Base-by-base conservation (phyloP, 768 basidiomycete species). In the Kwoniella sp. region DNA sequence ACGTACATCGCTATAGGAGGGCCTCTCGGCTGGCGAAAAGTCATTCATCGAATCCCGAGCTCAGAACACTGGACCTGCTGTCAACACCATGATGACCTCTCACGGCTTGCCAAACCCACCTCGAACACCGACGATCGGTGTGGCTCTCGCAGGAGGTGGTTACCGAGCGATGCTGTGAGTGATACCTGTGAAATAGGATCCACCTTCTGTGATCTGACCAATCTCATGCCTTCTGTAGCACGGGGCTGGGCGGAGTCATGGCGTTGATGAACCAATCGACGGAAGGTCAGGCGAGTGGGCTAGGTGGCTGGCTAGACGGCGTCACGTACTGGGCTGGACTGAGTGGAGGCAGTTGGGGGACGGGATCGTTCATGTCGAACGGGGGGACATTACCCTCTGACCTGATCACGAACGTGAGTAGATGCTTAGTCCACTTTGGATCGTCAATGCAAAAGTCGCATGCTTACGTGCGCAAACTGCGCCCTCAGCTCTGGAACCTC, bases 81-180 rank as follows among this genome's bases (percentile, higher is more conserved):
- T 77, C 61, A 68, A 70, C 28, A 63, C 62, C 8, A 68, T 69
- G 61, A 56, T 72, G 48, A 50, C 68, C 15, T 45, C 56, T 12
- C 61, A 67, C 28, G 69, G 69, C 1, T 56, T 79, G 8, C n/a
- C 68, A 4, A 64, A 68, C 11, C 77, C 77, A 8, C 69, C 74
- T 25, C 54, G 78, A 29, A 74, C 72, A 28, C 78, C 78, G 3
- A 63, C 63, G 0, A 67, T 75, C 20, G 71, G 71, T 37, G 63
- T 90, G 55, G 89, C 89, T 0, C 81, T 90, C 11, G 87, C 87
- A 25, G 90, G 90, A 1, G 88, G 88, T 15, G 89, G 89, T 0
- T 84, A 87, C 45, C 83, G 90, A 41, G 85, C 89, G 0, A 88
- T 23, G 89, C 87, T 0, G 88, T 84, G 9, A 84, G 85, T 57